Percentiles rank a stretch among this genome's conserved stretches.
phyloP scores from a whole-genome alignment of 495 filamentous ascomycete species.

The Penicillium canescens region DNA sequence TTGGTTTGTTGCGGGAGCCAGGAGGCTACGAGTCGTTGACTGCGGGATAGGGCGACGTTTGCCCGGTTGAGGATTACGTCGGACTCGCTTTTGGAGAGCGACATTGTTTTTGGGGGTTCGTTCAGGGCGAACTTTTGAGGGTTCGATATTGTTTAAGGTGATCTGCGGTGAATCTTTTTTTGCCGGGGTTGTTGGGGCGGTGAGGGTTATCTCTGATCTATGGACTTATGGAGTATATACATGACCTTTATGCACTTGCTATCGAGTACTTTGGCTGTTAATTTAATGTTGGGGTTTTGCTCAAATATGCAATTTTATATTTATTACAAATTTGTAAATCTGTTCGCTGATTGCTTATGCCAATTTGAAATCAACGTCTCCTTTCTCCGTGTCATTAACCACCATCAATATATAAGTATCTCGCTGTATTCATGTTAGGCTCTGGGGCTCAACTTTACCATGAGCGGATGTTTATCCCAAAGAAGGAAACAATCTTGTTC shows the following conservation, averaged over 20 bases:
- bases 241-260: no score
- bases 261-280: no score
- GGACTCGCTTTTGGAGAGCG: constrained; percentile 39
- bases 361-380: no score
- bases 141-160: background rate
- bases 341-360: no score
- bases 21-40: constrained; percentile 52
- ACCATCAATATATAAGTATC: no score
- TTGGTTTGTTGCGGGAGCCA: constrained; percentile 50
- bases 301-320: no score
- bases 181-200: background rate
- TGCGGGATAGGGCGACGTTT: constrained; percentile 49
- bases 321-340: no score
- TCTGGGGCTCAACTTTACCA: constrained; percentile 28
- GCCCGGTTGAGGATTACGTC: constrained; percentile 52
- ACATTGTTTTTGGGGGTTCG: constrained; percentile 21
- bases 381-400: no score
- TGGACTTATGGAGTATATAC: background rate
- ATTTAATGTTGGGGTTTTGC: no score
- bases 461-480: constrained; percentile 43
- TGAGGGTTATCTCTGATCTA: background rate
- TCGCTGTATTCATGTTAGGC: background rate
- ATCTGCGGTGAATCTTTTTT: constrained; percentile 5
- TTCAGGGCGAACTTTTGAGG: background rate
- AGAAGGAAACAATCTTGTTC: constrained; percentile 34